Base-by-base conservation (phyloP, 2,329 filamentous ascomycete species). In the Penicillium sp. region DNA sequence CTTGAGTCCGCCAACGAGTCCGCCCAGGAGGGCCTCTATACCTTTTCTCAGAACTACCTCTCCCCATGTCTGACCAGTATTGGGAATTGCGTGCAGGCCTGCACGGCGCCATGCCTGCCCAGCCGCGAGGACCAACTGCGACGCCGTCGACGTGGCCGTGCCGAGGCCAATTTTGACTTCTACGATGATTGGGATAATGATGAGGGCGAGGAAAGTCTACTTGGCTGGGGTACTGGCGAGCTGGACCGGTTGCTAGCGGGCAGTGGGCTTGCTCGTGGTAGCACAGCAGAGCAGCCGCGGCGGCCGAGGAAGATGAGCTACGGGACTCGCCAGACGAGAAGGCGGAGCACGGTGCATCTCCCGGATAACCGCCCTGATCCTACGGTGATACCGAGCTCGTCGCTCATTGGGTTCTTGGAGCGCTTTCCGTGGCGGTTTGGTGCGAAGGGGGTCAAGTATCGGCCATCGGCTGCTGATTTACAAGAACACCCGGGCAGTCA, bases 171-270 rank as follows among this genome's bases (percentile, higher is more conserved):
- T 70, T 98, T 98, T 73, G 94, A 97, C 75, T 98, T 98, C 75
- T 98, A 98, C 79, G 94, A 97, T 76, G 94, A 97, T 76, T 98
- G 94, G 94, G 92, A 96, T 62, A 82, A 84, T 48, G 83, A 86
- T 56, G 84, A 87, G 58, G 70, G 67, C 34, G 83, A 85, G 53
- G 81, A 80, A 37, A 84, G 87, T 41, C 75, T 94, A 50, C 79
- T 93, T 54, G 88, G 86, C 48, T 96, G 92, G 90, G 88, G 89
- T 41, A 88, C 85, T 67, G 92, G 96, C 69, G 92, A 96, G 72
- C 87, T 96, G 79, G 94, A 96, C 73, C 84, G 91, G 54, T 78
- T 97, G 63, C 79, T 96, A 53, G 90, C 89, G 11, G 89, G 90
- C 5, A 88, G 87, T 15, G 87, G 75, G 12, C 65, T 74, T 50